These are phyloP conservation scores for Grosmannia penicillata DNA, from an alignment of 2,329 filamentous ascomycete species.

Conservation along the genomic window DNA sequence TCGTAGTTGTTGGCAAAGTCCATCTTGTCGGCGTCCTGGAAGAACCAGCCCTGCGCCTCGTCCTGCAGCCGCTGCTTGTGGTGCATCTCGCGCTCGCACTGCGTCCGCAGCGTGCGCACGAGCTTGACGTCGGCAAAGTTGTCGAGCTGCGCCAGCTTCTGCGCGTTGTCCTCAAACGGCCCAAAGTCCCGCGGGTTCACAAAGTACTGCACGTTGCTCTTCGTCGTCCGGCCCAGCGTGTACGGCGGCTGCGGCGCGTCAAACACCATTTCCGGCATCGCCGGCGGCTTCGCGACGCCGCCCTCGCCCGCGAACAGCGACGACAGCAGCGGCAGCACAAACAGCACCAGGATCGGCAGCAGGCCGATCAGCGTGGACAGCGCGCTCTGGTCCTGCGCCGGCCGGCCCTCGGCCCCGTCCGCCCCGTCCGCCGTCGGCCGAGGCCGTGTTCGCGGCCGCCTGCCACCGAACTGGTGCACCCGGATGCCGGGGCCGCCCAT, in stretches of 20 bases:
- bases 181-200: slow-evolving; percentile 58
- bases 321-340: slow-evolving; percentile 70
- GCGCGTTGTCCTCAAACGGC: slow-evolving; percentile 37
- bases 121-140: slow-evolving; percentile 60
- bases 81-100: slow-evolving; percentile 62
- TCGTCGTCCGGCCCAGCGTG: slow-evolving; percentile 57
- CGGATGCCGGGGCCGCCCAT: slow-evolving; percentile 81
- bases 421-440: slow-evolving; percentile 32
- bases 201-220: slow-evolving; percentile 67
- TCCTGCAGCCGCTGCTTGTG: slow-evolving; percentile 54
- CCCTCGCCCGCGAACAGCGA: slow-evolving; percentile 52
- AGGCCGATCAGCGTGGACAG: slow-evolving; percentile 53
- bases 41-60: slow-evolving; percentile 79
- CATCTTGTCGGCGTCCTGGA: slow-evolving; percentile 66
- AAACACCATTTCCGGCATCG: slow-evolving; percentile 59
- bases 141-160: slow-evolving; percentile 63
- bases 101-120: slow-evolving; percentile 47
- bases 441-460: slow-evolving; percentile 60
- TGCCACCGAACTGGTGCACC: slow-evolving; percentile 89
- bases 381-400: slow-evolving; percentile 32
- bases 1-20: slow-evolving; percentile 44
- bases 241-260: slow-evolving; percentile 55
- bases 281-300: slow-evolving; percentile 30
- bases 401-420: slow-evolving; percentile 14
- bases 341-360: slow-evolving; percentile 77